phyloP scores from a whole-genome alignment of 2,329 filamentous ascomycete species.

The Botrytis medusae region DNA sequence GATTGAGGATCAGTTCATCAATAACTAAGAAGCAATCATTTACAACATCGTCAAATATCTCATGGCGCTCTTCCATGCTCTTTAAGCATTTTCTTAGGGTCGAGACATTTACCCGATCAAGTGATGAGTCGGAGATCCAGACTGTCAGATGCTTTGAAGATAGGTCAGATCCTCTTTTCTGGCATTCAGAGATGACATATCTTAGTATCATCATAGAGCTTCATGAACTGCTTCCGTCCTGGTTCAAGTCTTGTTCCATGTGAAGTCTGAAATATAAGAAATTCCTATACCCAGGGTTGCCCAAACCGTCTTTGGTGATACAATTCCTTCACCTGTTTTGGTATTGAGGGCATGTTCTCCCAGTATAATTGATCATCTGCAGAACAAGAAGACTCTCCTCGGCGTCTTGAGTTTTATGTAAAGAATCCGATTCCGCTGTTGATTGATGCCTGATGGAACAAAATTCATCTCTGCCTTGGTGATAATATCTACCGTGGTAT shows the following conservation, averaged over 20 bases:
- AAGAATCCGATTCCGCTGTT: not conserved
- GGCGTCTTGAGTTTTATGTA: not conserved
- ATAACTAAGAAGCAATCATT: not conserved
- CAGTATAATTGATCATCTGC: not conserved
- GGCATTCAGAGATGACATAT: not conserved
- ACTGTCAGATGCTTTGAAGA: not conserved
- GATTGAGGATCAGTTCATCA: not conserved
- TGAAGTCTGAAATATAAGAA: not conserved
- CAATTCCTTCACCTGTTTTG: accelerated
- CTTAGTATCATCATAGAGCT: not conserved
- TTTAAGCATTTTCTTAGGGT: accelerated
- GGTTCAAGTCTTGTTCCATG: not conserved
- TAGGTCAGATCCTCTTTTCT: not conserved
- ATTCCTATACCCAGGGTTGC: not conserved
- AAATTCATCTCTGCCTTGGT: not conserved
- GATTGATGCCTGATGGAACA: not conserved
- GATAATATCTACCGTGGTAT: not conserved
- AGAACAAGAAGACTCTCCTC: not conserved
- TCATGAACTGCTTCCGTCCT: not conserved
- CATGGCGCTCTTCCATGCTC: not conserved
- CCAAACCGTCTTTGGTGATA: not conserved
- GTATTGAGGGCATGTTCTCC: not conserved
- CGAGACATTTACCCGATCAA: not conserved
- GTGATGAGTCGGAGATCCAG: not conserved
- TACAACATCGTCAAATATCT: not conserved